These are phyloP conservation scores for Phlebiopsis flavidoalba DNA, from an alignment of 768 basidiomycete genomes.

Conservation along the genomic window DNA sequence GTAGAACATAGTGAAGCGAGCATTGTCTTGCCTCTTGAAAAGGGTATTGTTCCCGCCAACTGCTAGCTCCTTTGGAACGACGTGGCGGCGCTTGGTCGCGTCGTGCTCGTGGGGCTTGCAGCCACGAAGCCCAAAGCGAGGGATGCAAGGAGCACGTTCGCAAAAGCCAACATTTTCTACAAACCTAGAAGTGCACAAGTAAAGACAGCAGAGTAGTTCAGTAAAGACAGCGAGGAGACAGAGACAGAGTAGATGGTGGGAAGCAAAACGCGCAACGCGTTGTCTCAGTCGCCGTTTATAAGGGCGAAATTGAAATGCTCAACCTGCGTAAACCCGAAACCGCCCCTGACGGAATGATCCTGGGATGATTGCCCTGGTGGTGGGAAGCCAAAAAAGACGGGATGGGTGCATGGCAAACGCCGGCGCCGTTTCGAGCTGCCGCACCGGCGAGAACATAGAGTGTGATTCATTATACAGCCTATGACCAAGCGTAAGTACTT, in stretches of 20 bases:
- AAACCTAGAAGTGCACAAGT: neutral
- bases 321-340: neutral
- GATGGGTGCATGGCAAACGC: neutral
- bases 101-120: neutral
- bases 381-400: neutral
- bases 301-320: neutral
- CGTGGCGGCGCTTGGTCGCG: neutral
- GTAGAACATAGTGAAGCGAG: neutral
- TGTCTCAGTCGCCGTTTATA: slow-evolving; percentile 31
- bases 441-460: too few relatives aligned
- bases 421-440: neutral
- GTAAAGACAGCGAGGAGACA: neutral
- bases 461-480: too few relatives aligned
- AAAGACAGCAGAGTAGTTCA: neutral
- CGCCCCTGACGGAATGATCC: too few relatives aligned
- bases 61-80: neutral
- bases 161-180: neutral
- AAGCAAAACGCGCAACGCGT: slow-evolving; percentile 19
- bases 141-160: neutral
- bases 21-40: neutral
- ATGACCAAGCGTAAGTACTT: too few relatives aligned
- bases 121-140: neutral
- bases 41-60: neutral
- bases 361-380: neutral
- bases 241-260: neutral